phyloP scores from a whole-genome alignment of 2,329 filamentous ascomycete species.

The Dothidotthia symphoricarpi region DNA sequence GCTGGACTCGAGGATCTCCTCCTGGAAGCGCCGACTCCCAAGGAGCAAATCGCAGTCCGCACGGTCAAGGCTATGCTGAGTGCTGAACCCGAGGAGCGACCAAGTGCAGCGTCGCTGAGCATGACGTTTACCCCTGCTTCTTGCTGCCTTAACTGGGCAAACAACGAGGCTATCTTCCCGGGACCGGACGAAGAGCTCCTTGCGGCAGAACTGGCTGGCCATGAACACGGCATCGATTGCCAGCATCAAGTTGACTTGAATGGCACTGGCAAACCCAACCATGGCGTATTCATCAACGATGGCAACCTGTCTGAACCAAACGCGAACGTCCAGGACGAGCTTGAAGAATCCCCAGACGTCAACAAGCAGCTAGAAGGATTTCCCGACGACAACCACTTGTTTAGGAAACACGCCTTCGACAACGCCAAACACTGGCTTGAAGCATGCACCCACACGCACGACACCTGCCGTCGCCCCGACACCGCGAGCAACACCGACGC shows the following conservation, averaged over 20 bases:
- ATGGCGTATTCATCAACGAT: too few species aligned
- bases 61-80: conserved; percentile 36
- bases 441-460: conserved; percentile 29
- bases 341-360: too few species aligned
- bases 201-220: conserved; percentile 25
- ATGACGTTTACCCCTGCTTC: conserved; percentile 37
- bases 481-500: conserved; percentile 3
- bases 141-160: conserved; percentile 40
- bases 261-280: too few species aligned
- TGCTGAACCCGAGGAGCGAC: conserved; percentile 29
- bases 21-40: conserved; percentile 15
- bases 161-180: conserved; percentile 33
- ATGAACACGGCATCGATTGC: conserved; percentile 18
- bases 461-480: conserved; percentile 20
- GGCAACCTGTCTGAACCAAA: too few species aligned
- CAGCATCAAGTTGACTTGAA: conserved; percentile 9
- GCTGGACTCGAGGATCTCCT: conserved; percentile 24
- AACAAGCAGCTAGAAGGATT: too few species aligned
- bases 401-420: conserved; percentile 8
- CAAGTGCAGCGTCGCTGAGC: conserved; percentile 31
- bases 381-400: too few species aligned
- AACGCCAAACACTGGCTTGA: conserved; percentile 32
- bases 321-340: too few species aligned
- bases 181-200: conserved; percentile 33
- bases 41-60: conserved; percentile 25